Evolutionary conservation across 805 yeast species (phyloP), one percentile per base, ranked within the genome.

Genomic region (Monosporozyma unispora): DNA sequence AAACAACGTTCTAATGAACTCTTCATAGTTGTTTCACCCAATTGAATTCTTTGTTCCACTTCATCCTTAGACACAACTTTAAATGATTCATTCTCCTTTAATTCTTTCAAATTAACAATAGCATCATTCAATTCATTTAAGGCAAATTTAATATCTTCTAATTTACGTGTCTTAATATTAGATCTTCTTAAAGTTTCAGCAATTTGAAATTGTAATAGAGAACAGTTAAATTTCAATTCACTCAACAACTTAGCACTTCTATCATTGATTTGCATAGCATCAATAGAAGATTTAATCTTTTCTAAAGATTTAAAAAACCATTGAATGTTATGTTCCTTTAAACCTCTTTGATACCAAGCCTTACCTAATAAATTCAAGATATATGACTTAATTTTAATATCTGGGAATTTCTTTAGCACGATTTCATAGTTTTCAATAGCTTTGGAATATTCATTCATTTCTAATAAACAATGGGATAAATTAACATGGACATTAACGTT

Each of bases 381-480:
- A 58, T 78, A 80, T 0, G 87, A 68, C 61, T 84, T 95, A 38
- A 78, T 75, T 4, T 78, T 77, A 50, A 77, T 77, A 37, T 82
- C 76, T 23, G 67, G 71, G 61, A 76, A 84, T 61, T 83, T 76
- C 25, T 76, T 74, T 52, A 86, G 70, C 0, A 96, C 96, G 58
- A 85, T 75, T 54, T 86, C 91, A 68, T 91, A 93, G 60, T 80
- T 78, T 66, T 93, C 98, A 60, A 90, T 84, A 1, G 97, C 91
- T 58, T 89, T 87, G 2, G 84, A 73, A 61, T 72, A 89, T 62
- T 90, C 95, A 55, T 83, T 82, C 63, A 87, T 77, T 52, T 90
- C 97, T 44, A 84, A 69, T 47, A 86, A 73, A 52, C 91, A 90
- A 66, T 93, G 96, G 0, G 96, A 98, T 60, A 87, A 69, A 64